A percentile compares a stretch with the other conserved stretches of the same genome.
Evolutionary conservation across 2,329 filamentous ascomycete genomes (phyloP).

Genomic region (Stagonosporopsis vannaccii): DNA sequence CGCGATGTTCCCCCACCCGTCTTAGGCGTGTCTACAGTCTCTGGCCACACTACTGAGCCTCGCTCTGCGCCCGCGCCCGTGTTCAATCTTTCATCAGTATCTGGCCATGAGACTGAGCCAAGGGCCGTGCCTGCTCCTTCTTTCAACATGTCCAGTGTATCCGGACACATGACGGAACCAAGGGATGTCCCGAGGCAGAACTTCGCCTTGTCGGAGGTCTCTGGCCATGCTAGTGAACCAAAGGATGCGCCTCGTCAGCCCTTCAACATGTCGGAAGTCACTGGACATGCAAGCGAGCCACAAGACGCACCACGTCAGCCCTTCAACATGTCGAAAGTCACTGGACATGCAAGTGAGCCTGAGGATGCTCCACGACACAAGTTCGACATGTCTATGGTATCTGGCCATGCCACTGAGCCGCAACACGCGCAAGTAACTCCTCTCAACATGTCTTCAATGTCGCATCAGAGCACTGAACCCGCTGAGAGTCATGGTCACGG

Average conservation of each 20-base stretch:
- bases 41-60: slow-evolving; percentile 36
- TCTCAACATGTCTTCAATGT: slow-evolving; percentile 32
- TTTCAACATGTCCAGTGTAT: slow-evolving; percentile 33
- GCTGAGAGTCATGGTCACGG: slow-evolving; percentile 20
- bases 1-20: slow-evolving; percentile 19
- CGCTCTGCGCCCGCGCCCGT: slow-evolving; percentile 20
- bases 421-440: slow-evolving; percentile 24
- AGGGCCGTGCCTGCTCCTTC: slow-evolving; percentile 21
- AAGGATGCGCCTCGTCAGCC: background rate
- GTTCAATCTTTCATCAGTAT: slow-evolving; percentile 30
- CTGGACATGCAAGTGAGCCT: slow-evolving; percentile 36
- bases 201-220: slow-evolving; percentile 35
- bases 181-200: slow-evolving; percentile 27
- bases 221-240: slow-evolving; percentile 31
- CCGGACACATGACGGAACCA: slow-evolving; percentile 37
- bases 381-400: slow-evolving; percentile 17
- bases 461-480: slow-evolving; percentile 40
- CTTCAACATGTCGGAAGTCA: slow-evolving; percentile 31
- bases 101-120: slow-evolving; percentile 34
- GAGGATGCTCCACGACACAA: background rate
- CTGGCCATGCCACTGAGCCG: slow-evolving; percentile 23
- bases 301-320: slow-evolving; percentile 24
- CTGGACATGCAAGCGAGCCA: slow-evolving; percentile 40
- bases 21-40: slow-evolving; percentile 28
- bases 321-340: slow-evolving; percentile 33